Percentiles rank a stretch among this genome's conserved stretches.
These are phyloP conservation scores for Schizophyllum amplum DNA, from an alignment of 1,284 basidiomycete species.

Conservation along the genomic window DNA sequence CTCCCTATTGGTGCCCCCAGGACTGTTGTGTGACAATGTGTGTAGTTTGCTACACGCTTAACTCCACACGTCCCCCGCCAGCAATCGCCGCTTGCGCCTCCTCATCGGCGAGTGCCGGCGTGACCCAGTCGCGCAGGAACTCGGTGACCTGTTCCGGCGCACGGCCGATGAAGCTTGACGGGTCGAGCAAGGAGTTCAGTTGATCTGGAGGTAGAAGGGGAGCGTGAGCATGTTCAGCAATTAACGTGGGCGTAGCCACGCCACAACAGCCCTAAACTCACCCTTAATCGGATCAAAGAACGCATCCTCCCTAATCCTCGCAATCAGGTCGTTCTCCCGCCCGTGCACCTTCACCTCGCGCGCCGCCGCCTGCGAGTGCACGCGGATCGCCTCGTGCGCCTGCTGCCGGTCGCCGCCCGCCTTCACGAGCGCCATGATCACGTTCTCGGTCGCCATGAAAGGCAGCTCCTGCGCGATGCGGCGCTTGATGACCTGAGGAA, in stretches of 20 bases:
- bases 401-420: slow-evolving; percentile 92
- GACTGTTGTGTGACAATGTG: no score
- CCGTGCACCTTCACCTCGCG: slow-evolving; percentile 94
- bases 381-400: slow-evolving; percentile 94
- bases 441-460: slow-evolving; percentile 98
- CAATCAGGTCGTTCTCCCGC: slow-evolving; percentile 93
- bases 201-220: no score
- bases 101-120: slow-evolving; percentile 69
- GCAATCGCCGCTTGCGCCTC: slow-evolving; percentile 57
- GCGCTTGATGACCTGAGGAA: slow-evolving; percentile 88
- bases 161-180: slow-evolving; percentile 81
- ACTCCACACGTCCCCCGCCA: slow-evolving; percentile 38
- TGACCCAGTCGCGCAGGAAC: slow-evolving; percentile 86
- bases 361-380: slow-evolving; percentile 91
- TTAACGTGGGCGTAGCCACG: no score
- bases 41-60: slow-evolving; percentile 46
- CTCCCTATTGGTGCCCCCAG: no score
- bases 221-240: no score
- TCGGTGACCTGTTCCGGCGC: slow-evolving; percentile 91
- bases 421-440: slow-evolving; percentile 99
- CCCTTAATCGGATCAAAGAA: slow-evolving; percentile 59
- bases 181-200: slow-evolving; percentile 69
- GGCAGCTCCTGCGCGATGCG: slow-evolving; percentile 93
- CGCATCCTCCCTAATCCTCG: slow-evolving; percentile 68
- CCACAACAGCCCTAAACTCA: no score